These are phyloP conservation scores for Talaromyces sp. DNA, from an alignment of 2,329 filamentous ascomycete genomes.

Conservation along the genomic window DNA sequence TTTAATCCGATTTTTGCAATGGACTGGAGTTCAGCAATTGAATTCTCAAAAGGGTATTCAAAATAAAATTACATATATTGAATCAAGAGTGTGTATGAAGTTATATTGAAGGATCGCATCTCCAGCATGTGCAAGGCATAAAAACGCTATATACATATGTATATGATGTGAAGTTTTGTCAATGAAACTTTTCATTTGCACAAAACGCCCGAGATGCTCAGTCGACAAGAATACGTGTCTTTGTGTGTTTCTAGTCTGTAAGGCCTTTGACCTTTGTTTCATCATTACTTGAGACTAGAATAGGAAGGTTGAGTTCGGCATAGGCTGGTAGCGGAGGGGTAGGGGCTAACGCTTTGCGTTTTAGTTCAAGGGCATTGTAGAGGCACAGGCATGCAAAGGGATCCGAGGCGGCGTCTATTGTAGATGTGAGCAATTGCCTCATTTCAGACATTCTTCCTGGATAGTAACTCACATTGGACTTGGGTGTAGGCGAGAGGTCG, in stretches of 20 bases:
- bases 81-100: neutral
- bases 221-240: neutral
- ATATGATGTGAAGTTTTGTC: neutral
- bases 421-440: neutral
- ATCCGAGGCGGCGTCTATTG: slow-evolving; percentile 68
- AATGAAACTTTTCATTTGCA: neutral
- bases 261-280: neutral
- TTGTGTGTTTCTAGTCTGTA: neutral
- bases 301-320: slow-evolving; percentile 61
- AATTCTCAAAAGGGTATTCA: neutral
- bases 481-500: slow-evolving; percentile 57
- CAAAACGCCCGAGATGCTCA: neutral
- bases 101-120: neutral
- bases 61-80: neutral
- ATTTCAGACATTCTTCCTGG: neutral
- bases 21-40: neutral
- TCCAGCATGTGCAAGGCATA: neutral
- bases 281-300: slow-evolving; percentile 38
- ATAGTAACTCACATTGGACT: slow-evolving; percentile 55
- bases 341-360: slow-evolving; percentile 61
- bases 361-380: slow-evolving; percentile 64
- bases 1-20: too few species aligned
- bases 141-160: neutral
- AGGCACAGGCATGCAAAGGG: slow-evolving; percentile 74
- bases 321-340: slow-evolving; percentile 64